Base-by-base conservation (phyloP, 805 yeast species). In the Teunomyces cretensis region DNA sequence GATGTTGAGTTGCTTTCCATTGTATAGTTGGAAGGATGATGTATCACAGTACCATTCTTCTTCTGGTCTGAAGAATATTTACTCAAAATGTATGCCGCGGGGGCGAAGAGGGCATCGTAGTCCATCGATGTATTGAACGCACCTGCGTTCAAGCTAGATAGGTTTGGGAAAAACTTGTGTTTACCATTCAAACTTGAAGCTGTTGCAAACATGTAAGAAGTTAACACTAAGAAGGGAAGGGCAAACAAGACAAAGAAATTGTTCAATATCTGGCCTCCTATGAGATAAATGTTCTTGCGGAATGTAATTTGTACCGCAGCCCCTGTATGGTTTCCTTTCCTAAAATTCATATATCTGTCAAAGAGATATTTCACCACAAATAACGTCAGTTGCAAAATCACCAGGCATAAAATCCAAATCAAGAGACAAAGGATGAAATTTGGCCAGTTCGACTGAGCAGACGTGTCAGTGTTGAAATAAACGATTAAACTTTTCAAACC, bases 171-270 rank as follows among this genome's bases (percentile, higher is more conserved):
- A 30, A 41, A 49, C 14, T 47, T 35, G 8, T 51, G 46, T 16
- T 45, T 44, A 1, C 50, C 46, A 31, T 52, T 51, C 16, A 43
- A 30, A 13, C 45, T 47, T 7, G 53, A 48, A 2, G 70, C 65
- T 8, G 53, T 45, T 32, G 44, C 45, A 35, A 69, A 63, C 59
- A 67, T 55, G 46, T 55, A 67, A n/a, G 60, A 46, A 0, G 79
- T 65, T 33, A 72, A 51, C 1, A 75, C 61, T 42, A 78, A 58
- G 40, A 76, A 69, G 1, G 83, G 81, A 22, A 66, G 60, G 0
- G 71, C 72, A 50, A 72, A 70, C 1, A 66, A 46, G 16, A 58
- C 50, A 45, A 75, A 54, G 40, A 68, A 68, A 13, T 60, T 52
- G 17, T 62, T 56, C 6, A 69, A 41, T 1, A 64, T 11, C 22